These are phyloP conservation scores for Reticulascus tulasneorum DNA, from an alignment of 2,329 filamentous ascomycete genomes.

Conservation along the genomic window DNA sequence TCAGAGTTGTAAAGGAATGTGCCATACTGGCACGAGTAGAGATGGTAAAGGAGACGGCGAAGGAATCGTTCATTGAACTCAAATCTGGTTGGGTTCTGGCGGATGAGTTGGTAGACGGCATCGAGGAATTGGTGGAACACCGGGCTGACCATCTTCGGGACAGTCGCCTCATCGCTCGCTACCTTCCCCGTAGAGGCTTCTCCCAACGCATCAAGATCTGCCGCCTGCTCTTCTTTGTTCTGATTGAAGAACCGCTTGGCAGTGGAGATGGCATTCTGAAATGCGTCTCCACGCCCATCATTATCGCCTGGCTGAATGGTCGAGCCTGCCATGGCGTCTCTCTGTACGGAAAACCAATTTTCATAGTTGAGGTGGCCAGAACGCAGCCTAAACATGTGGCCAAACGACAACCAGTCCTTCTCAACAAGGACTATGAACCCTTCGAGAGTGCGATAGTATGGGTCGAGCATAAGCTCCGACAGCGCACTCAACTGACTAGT, in stretches of 20 bases:
- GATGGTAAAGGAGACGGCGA: slow-evolving; percentile 82
- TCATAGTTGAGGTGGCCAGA: slow-evolving; percentile 84
- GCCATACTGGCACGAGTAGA: slow-evolving; percentile 94
- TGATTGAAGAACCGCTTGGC: slow-evolving; percentile 90
- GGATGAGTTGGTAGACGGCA: slow-evolving; percentile 82
- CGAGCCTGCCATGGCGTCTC: slow-evolving; percentile 66
- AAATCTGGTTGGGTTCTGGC: slow-evolving; percentile 83
- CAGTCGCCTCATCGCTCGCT: slow-evolving; percentile 63
- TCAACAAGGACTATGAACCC: slow-evolving; percentile 93
- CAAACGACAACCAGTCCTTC: slow-evolving; percentile 97
- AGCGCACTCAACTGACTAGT: slow-evolving; percentile 92
- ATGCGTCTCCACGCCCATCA: slow-evolving; percentile 64
- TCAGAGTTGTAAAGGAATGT: slow-evolving; percentile 96
- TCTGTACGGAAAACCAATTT: slow-evolving; percentile 89
- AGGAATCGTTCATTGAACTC: slow-evolving; percentile 96
- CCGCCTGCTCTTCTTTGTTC: slow-evolving; percentile 53
- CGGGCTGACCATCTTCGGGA: slow-evolving; percentile 86
- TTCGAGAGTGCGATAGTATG: slow-evolving; percentile 89
- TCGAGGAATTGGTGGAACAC: slow-evolving; percentile 98
- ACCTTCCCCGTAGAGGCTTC: slow-evolving; percentile 35
- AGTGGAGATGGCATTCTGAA: slow-evolving; percentile 80
- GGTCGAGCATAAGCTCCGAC: slow-evolving; percentile 89
- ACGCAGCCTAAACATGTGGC: slow-evolving; percentile 95
- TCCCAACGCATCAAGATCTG: slow-evolving; percentile 54
- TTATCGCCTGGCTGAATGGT: slow-evolving; percentile 59